phyloP scores from a whole-genome alignment of 805 yeast genomes.

The Myxozyma lipomycoides region DNA sequence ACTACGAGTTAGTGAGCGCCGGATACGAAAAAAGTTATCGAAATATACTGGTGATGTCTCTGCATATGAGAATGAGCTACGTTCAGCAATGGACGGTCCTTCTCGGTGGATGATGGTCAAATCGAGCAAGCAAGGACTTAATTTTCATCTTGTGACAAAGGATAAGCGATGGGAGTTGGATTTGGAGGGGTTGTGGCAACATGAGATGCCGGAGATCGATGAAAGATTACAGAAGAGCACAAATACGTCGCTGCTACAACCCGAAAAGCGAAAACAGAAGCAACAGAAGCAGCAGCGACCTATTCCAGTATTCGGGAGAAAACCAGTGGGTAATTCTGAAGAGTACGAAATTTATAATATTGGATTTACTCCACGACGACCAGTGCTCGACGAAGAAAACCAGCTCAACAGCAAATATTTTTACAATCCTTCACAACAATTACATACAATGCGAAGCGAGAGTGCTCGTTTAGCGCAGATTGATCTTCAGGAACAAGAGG shows the following conservation, averaged over 20 bases:
- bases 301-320: not conserved
- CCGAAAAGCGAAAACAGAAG: not conserved
- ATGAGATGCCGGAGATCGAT: slow-evolving; percentile 23
- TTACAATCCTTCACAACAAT: not conserved
- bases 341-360: not conserved
- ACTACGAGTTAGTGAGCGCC: slow-evolving; percentile 48
- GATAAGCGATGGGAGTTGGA: slow-evolving; percentile 65
- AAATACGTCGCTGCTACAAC: not conserved
- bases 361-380: not conserved
- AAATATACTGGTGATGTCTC: slow-evolving; percentile 51
- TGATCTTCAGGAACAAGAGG: not conserved
- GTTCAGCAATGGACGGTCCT: slow-evolving; percentile 32
- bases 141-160: slow-evolving; percentile 67
- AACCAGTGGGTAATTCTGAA: not conserved
- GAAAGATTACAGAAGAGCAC: not conserved
- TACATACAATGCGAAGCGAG: not conserved
- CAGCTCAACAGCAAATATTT: not conserved
- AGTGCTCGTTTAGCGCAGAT: not conserved
- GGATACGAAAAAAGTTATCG: slow-evolving; percentile 51
- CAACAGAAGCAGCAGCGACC: not conserved
- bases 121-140: slow-evolving; percentile 57
- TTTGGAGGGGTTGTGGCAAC: slow-evolving; percentile 62
- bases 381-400: not conserved
- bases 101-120: slow-evolving; percentile 86
- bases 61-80: slow-evolving; percentile 54